These are phyloP conservation scores for Amanita inopinata DNA, from an alignment of 768 basidiomycete species.

Conservation along the genomic window DNA sequence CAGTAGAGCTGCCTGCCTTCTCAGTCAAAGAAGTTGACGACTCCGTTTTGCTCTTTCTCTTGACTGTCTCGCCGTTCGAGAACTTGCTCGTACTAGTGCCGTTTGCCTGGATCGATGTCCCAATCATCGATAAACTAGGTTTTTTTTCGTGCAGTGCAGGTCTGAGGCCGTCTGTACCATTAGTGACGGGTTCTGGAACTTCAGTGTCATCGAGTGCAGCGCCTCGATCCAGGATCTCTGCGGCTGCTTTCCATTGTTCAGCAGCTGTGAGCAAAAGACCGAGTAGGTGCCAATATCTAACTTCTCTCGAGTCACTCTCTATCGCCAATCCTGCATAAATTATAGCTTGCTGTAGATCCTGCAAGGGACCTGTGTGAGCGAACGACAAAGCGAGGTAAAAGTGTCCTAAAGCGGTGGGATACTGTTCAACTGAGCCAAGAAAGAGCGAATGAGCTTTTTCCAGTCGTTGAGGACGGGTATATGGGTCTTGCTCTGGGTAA, in stretches of 20 bases:
- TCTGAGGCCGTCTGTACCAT: constrained; percentile 4
- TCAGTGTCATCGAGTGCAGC: constrained; percentile 40
- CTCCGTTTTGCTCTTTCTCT: no score
- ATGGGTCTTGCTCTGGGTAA: constrained; percentile 51
- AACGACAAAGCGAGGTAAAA: constrained; percentile 79
- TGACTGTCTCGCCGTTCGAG: neutral
- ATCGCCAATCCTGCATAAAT: constrained; percentile 61
- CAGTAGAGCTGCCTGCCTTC: neutral
- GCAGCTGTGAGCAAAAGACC: constrained; percentile 71
- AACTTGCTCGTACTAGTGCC: neutral
- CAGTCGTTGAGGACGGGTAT: constrained; percentile 50
- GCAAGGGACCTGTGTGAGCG: constrained; percentile 50
- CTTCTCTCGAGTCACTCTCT: constrained; percentile 49
- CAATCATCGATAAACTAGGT: no score
- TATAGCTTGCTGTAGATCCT: constrained; percentile 61
- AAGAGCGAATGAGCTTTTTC: constrained; percentile 45
- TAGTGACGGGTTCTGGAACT: constrained; percentile 16
- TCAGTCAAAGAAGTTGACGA: constrained; percentile 1
- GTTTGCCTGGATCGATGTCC: neutral
- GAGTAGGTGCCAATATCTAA: constrained; percentile 87
- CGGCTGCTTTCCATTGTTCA: constrained; percentile 74
- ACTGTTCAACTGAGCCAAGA: constrained; percentile 33
- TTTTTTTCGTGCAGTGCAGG: neutral
- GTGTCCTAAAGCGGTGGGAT: constrained; percentile 47
- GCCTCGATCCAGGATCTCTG: constrained; percentile 70